Evolutionary conservation across 805 yeast species (phyloP), one percentile per base, ranked within the genome.

Genomic region (Sugiyamaella chiloensis): DNA sequence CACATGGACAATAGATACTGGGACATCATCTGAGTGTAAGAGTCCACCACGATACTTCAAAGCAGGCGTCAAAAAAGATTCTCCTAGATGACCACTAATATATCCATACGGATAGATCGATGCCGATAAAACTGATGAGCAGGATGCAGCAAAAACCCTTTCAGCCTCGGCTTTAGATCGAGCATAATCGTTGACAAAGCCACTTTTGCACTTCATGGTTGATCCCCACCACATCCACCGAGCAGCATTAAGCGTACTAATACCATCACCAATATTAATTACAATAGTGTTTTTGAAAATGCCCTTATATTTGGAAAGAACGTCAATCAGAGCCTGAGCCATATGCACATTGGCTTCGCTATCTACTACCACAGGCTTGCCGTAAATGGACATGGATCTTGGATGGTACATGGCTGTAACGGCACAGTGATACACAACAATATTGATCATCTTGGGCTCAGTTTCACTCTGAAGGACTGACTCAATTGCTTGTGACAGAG

Each of bases 1-100:
- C 5, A 62, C 64, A 29, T 61, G 58, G 60, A 71, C 47, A 57
- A 62, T 26, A 4, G 58, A 41, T 14, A 61, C 32, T 2, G 64
- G 64, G 8, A 53, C 52, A 16, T 47, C 42, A 44, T 54, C 42
- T 11, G 59, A 53, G 44, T 60, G 64, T 20, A 53, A 34, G 6
- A 56, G 43, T 16, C 54, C 60, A 11, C 52, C 48, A 23, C 47
- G 45, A 19, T 48, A 43, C 20, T 31, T 35, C n/a, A 61, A 32
- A 2, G 57, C 51, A 2, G 62, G 60, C 5, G 57, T 41, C 23
- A 62, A 36, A 19, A 60, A 40, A 35, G 57, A 46, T 30, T 62
- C 66, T 12, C 60, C 61, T 6, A 51, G 11, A 35, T 62, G 65
- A 16, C 66, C 66, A 9, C 52, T 34, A 11, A 56, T 43, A 17